These are phyloP conservation scores for Nadsonia fulvescens DNA, from an alignment of 805 yeast genomes.

Conservation along the genomic window DNA sequence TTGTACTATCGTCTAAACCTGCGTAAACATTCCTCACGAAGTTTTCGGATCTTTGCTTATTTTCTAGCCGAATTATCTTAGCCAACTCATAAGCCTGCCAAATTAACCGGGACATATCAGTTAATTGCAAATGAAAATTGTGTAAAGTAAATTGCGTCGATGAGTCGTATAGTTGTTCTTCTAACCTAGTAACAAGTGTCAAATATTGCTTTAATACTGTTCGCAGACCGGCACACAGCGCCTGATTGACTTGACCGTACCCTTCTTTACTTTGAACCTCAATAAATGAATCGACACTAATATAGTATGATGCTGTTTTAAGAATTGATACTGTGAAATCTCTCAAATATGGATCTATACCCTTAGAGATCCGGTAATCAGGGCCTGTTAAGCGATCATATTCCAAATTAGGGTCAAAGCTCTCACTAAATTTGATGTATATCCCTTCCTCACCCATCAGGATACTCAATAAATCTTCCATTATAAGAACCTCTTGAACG, in stretches of 20 bases:
- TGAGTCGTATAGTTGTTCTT: conserved; percentile 30
- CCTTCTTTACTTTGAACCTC: conserved; percentile 35
- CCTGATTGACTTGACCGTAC: conserved; percentile 60
- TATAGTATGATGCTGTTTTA: conserved; percentile 43
- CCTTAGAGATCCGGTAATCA: conserved; percentile 53
- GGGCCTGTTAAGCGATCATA: conserved; percentile 43
- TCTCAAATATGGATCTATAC: conserved; percentile 55
- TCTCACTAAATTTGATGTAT: conserved; percentile 50
- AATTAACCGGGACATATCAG: conserved; percentile 23
- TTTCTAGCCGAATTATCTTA: conserved; percentile 23
- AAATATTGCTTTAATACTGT: conserved; percentile 22
- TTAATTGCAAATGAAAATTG: conserved; percentile 34
- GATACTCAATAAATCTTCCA: conserved; percentile 51
- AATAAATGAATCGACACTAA: conserved; percentile 38
- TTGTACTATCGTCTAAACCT: no score
- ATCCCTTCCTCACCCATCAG: conserved; percentile 50
- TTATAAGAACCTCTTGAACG: conserved; percentile 51
- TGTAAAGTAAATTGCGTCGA: conserved; percentile 40
- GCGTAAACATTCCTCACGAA: no score
- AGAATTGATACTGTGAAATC: conserved; percentile 46
- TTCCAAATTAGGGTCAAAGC: conserved; percentile 30
- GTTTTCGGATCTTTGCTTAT: conserved; percentile 13
- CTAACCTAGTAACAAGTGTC: conserved; percentile 23
- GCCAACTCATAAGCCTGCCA: conserved; percentile 41
- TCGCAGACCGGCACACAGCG: conserved; percentile 46